phyloP scores from a whole-genome alignment of 2,329 filamentous ascomycete genomes.

The Sclerotinia minor region DNA sequence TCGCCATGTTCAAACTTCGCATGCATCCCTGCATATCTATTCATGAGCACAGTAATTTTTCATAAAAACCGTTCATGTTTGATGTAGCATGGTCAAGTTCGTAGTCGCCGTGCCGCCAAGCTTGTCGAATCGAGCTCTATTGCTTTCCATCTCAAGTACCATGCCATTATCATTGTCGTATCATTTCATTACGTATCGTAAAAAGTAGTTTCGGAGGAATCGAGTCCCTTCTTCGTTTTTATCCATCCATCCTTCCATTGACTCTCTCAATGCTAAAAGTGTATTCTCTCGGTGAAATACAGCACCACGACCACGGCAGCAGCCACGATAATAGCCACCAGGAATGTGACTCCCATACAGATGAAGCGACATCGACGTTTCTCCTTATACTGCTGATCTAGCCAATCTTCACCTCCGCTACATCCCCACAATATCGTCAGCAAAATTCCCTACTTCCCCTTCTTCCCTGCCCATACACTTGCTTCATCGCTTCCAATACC shows the following conservation, averaged over 20 bases:
- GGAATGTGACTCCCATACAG: conserved; percentile 33
- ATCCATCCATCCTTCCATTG: conserved; percentile 1
- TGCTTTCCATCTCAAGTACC: background rate
- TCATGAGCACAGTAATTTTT: background rate
- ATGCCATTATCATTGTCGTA: conserved; percentile 22
- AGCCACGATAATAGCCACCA: conserved; percentile 33
- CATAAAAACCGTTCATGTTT: background rate
- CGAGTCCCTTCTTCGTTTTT: background rate
- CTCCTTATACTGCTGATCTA: conserved; percentile 39
- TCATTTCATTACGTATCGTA: conserved; percentile 14
- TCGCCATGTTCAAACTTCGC: background rate
- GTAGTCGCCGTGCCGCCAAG: background rate
- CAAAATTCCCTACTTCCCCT: background rate
- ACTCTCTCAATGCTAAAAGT: background rate
- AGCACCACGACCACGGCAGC: conserved; percentile 36
- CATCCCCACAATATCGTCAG: conserved; percentile 17
- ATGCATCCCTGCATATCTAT: background rate
- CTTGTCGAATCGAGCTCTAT: background rate
- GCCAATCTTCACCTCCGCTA: conserved; percentile 39
- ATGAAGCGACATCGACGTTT: conserved; percentile 37
- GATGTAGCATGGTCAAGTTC: background rate
- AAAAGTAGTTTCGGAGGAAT: conserved; percentile 3
- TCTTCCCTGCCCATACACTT: conserved; percentile 22
- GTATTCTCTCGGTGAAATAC: conserved; percentile 33
- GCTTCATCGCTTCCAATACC: conserved; percentile 23